Evolutionary conservation across 768 basidiomycete species (phyloP).

Genomic region (Suillus tomentosus): DNA sequence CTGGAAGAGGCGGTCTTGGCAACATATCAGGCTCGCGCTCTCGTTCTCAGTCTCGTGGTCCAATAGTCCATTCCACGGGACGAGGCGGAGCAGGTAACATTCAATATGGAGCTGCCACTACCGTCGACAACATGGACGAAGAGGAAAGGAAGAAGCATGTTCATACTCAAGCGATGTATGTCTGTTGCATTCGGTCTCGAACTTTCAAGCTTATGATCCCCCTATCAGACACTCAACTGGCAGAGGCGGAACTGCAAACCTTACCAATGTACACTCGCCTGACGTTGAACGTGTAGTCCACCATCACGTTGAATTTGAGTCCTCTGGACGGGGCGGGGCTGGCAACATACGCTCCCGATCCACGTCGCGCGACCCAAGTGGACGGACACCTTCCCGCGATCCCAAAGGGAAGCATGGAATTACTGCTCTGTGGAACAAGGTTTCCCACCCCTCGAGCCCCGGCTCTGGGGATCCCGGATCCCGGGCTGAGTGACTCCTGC

Average conservation of each 20-base stretch:
- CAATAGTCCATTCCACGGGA: slow-evolving; percentile 50
- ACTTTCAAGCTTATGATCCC: slow-evolving; percentile 9
- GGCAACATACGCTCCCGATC: slow-evolving; percentile 60
- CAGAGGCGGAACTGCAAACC: slow-evolving; percentile 68
- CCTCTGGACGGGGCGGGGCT: slow-evolving; percentile 59
- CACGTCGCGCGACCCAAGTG: slow-evolving; percentile 29
- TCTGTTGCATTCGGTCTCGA: slow-evolving; percentile 12
- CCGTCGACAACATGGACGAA: slow-evolving; percentile 32
- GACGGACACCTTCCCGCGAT: slow-evolving; percentile 26
- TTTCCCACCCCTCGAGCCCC: slow-evolving; percentile 23
- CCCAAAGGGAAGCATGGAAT: slow-evolving; percentile 30
- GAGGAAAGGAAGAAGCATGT: slow-evolving; percentile 35
- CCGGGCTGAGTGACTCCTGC: neutral
- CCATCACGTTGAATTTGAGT: slow-evolving; percentile 34
- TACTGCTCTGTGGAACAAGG: slow-evolving; percentile 31
- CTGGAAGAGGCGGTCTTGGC: slow-evolving; percentile 66
- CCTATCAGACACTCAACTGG: slow-evolving; percentile 62
- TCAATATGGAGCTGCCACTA: slow-evolving; percentile 28
- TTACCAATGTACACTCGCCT: slow-evolving; percentile 43
- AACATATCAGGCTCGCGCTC: slow-evolving; percentile 60
- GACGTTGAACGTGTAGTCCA: slow-evolving; percentile 36
- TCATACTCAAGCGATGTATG: slow-evolving; percentile 44
- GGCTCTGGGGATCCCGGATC: neutral
- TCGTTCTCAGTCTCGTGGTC: slow-evolving; percentile 41
- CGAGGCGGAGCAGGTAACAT: slow-evolving; percentile 70